Evolutionary conservation across 169 alveolate genomes (phyloP), one percentile per base, ranked within the genome.

Genomic region (Cystoisospora suis): DNA sequence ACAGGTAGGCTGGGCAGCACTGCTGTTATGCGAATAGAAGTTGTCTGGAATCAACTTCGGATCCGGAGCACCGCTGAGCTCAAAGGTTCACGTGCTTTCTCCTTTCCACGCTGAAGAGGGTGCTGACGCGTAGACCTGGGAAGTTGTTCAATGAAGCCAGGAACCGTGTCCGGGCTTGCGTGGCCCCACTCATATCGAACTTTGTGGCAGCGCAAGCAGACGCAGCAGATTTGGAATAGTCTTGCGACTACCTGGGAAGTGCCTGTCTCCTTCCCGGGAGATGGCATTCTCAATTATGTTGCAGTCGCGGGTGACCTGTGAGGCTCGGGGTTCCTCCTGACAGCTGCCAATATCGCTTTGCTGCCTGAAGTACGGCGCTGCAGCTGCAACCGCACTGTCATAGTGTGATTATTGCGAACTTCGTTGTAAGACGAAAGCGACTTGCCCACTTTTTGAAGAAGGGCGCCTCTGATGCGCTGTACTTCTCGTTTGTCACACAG

Each of bases 1-100:
- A 72, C 83, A 72, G 83, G 83, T 72, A 40, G 5, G 53, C 42
- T 61, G 42, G 42, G 29, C 75, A 29, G 75, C 75, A 61, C 40
- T 61, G n/a, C 75, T 12, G 15, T 12, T 53, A 23, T n/a, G n/a
- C 61, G 61, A 12, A 12, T 49, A 12, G n/a, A 12, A 20, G 61
- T 49, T 49, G n/a, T 49, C 9, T 20, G 61, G 61, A 20, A 49
- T 20, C n/a, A 9, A 20, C 61, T 49, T 49, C 61, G n/a, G 61
- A 9, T 49, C 20, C 61, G 61, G 20, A 49, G 61, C 9, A 20
- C n/a, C 61, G 61, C 20, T 20, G 9, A 9, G 20, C 61, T 9
- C 61, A 12, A 20, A 20, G n/a, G 61, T 9, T 49, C 61, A 12
- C n/a, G n/a, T 20, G 9, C 20, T 49, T 49, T 49, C 61, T 9